These are phyloP conservation scores for Clavaria fumosa DNA, from an alignment of 768 basidiomycete species.

Conservation along the genomic window DNA sequence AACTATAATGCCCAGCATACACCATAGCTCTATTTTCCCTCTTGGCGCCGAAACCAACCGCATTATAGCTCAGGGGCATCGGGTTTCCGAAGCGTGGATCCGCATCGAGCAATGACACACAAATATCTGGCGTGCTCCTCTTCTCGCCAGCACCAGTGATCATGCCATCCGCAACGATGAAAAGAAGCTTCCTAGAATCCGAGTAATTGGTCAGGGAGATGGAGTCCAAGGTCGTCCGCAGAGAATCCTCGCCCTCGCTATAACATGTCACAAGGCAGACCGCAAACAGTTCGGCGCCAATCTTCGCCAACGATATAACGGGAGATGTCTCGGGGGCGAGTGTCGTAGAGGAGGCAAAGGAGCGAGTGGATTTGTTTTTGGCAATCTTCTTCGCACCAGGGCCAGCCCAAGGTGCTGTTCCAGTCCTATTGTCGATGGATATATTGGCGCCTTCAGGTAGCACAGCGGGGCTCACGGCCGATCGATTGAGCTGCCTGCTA, in stretches of 20 bases:
- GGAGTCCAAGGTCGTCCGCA: constrained; percentile 84
- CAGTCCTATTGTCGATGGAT: constrained; percentile 78
- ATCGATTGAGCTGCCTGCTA: constrained; percentile 54
- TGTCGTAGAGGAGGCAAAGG: constrained; percentile 41
- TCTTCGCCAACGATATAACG: constrained; percentile 73
- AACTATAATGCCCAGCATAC: constrained; percentile 99
- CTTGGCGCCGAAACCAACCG: constrained; percentile 84
- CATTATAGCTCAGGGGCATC: constrained; percentile 81
- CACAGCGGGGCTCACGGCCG: constrained; percentile 87
- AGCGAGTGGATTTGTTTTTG: constrained; percentile 30
- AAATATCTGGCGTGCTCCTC: constrained; percentile 90
- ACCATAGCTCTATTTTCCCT: constrained; percentile 92
- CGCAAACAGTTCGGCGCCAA: constrained; percentile 89
- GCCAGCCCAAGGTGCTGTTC: constrained; percentile 90
- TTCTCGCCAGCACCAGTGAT: constrained; percentile 97
- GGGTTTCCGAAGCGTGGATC: constrained; percentile 96
- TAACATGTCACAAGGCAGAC: constrained; percentile 97
- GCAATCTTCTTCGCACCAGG: constrained; percentile 35
- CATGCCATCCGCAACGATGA: constrained; percentile 96
- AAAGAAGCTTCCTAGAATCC: constrained; percentile 81
- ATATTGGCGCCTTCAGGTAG: constrained; percentile 94
- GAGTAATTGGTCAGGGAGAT: constrained; percentile 86
- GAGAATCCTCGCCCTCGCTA: constrained; percentile 87
- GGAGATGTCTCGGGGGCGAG: constrained; percentile 39
- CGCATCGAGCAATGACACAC: constrained; percentile 79